These are phyloP conservation scores for Boletus speciosus DNA, from an alignment of 768 basidiomycete genomes.

Conservation along the genomic window DNA sequence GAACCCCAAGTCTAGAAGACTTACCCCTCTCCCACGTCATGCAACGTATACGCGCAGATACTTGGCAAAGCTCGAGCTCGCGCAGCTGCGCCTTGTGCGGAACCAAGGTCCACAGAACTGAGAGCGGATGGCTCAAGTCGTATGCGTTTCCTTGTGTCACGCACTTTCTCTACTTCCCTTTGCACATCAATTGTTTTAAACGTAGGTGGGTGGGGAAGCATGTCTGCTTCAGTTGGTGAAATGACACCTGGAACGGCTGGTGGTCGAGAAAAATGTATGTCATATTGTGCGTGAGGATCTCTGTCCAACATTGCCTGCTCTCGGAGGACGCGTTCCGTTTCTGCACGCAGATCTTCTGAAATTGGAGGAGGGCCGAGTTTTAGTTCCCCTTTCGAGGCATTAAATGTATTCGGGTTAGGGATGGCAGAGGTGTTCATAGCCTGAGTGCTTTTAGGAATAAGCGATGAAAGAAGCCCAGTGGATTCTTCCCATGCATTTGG, in stretches of 20 bases:
- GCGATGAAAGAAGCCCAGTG: slow-evolving; percentile 76
- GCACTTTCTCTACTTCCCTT: slow-evolving; percentile 83
- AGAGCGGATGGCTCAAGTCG: slow-evolving; percentile 75
- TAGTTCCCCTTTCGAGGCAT: slow-evolving; percentile 68
- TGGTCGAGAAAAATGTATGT: slow-evolving; percentile 53
- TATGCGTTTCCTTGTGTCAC: slow-evolving; percentile 91
- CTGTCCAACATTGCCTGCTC: slow-evolving; percentile 79
- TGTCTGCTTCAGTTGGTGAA: slow-evolving; percentile 65
- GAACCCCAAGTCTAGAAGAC: slow-evolving; percentile 21
- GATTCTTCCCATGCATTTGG: slow-evolving; percentile 78
- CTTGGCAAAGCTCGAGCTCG: slow-evolving; percentile 78
- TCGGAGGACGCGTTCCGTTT: slow-evolving; percentile 73
- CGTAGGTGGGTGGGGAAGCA: slow-evolving; percentile 74
- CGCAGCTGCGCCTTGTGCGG: slow-evolving; percentile 51
- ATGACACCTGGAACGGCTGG: slow-evolving; percentile 50
- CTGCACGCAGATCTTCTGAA: slow-evolving; percentile 72
- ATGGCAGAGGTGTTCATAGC: slow-evolving; percentile 34
- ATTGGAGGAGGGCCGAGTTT: slow-evolving; percentile 85
- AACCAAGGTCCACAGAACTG: slow-evolving; percentile 52
- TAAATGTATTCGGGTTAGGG: slow-evolving; percentile 70
- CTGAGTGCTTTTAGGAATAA: slow-evolving; percentile 63
- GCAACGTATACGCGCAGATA: slow-evolving; percentile 91
- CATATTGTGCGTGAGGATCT: slow-evolving; percentile 64
- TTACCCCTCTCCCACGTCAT: slow-evolving; percentile 94
- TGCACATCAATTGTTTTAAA: slow-evolving; percentile 88